Conservation (phyloP, 306 rosid species). For the Rosa lucieae region DNA sequence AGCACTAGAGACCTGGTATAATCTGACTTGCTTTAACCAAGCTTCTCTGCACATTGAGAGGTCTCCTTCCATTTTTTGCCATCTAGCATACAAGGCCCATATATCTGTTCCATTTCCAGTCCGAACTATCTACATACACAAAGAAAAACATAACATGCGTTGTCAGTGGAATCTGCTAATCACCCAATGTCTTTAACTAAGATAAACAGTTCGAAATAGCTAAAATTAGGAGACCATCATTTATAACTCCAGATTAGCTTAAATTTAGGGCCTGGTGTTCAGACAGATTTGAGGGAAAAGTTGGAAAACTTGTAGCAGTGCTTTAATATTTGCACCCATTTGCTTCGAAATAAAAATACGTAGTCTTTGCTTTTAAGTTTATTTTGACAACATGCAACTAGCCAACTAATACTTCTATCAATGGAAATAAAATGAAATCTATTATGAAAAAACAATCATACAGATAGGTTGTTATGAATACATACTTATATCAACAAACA, state of each 20-base stretch:
- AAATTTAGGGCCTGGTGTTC: too few species aligned
- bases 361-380: background rate
- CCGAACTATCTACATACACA: slow-evolving; percentile 12
- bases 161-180: too few species aligned
- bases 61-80: slow-evolving; percentile 91
- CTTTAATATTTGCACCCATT: too few species aligned
- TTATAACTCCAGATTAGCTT: too few species aligned
- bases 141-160: too few species aligned
- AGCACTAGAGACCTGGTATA: slow-evolving; percentile 64
- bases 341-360: background rate
- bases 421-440: background rate
- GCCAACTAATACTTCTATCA: background rate
- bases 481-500: background rate
- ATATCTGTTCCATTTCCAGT: slow-evolving; percentile 65
- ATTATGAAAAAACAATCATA: background rate
- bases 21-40: slow-evolving; percentile 89
- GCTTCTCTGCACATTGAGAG: slow-evolving; percentile 88
- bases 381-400: background rate
- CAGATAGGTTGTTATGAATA: background rate
- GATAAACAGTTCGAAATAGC: too few species aligned
- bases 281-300: too few species aligned
- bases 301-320: too few species aligned
- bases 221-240: too few species aligned
- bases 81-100: slow-evolving; percentile 91
- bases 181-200: too few species aligned